phyloP scores from a whole-genome alignment of 2,329 filamentous ascomycete genomes.

The Conoideocrella luteorostrata region DNA sequence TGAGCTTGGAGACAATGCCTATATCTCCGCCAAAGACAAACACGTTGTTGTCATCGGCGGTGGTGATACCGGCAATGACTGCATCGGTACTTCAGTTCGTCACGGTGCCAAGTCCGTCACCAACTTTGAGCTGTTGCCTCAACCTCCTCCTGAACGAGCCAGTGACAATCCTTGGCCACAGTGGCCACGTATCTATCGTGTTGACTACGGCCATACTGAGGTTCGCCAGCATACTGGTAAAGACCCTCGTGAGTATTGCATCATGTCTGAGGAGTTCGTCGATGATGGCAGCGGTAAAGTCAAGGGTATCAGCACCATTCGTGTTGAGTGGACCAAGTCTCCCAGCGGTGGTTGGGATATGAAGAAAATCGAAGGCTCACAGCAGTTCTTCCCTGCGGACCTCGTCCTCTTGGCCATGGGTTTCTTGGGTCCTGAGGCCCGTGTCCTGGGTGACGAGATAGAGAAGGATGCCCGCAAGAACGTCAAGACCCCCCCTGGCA shows the following conservation, averaged over 20 bases:
- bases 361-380: conserved; percentile 90
- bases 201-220: conserved; percentile 96
- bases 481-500: conserved; percentile 83
- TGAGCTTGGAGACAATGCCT: conserved; percentile 71
- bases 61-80: conserved; percentile 96
- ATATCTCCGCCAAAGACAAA: conserved; percentile 94
- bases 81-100: conserved; percentile 91
- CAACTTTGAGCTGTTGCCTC: conserved; percentile 93
- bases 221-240: conserved; percentile 95
- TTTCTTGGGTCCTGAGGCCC: conserved; percentile 89
- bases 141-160: conserved; percentile 84
- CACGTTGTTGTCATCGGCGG: conserved; percentile 94
- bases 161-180: conserved; percentile 97
- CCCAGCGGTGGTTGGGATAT: conserved; percentile 92
- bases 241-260: conserved; percentile 93
- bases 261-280: conserved; percentile 96
- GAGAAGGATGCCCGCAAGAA: conserved; percentile 93
- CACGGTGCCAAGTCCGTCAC: conserved; percentile 93
- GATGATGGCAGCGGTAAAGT: conserved; percentile 82
- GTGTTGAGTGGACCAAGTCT: conserved; percentile 93
- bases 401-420: conserved; percentile 94
- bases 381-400: conserved; percentile 95
- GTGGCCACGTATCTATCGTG: conserved; percentile 95
- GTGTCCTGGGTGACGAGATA: conserved; percentile 77
- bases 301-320: conserved; percentile 92